Evolutionary conservation across 1,284 basidiomycete genomes (phyloP), one percentile per base, ranked within the genome.

Genomic region (Trichosporon ovoides): DNA sequence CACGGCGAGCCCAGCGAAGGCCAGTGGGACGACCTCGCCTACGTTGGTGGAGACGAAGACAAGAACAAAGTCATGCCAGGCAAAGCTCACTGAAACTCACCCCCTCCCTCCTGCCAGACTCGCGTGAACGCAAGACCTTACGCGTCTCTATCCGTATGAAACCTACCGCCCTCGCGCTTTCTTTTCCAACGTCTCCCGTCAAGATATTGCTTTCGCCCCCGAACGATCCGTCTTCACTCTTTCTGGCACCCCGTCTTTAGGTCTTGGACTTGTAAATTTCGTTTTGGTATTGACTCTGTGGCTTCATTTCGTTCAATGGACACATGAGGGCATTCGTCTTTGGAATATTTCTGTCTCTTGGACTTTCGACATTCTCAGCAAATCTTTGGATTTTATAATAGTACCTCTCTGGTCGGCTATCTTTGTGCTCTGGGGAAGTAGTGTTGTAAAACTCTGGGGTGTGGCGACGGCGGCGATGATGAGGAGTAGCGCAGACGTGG

Each of bases 21-120:
- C 14, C 65, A 67, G 51, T 73, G 69, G 71, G 68, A 70, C 49
- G 69, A 71, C 52, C 55, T 62, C 18, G 51, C 53, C 28, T 56
- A 56, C 48, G 53, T 58, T 57, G 53, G 58, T n/a, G 57, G 55
- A 18, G 49, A 40, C 31, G 57, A 51, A 20, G 49, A 55, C 34
- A 37, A 16, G 37, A 51, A 36, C 49, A 51, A 51, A 33, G 49
- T 19, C 33, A 50, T 36, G 16, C 43, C 43, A 22, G 43, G 43
- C 43, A 48, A 48, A 31, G 43, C 43, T 48, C 43, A 48, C 7
- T 48, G 43, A 48, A 48, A 31, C 22, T 20, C 43, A n/a, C 28
- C 43, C 43, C 43, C 12, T 12, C 24, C 16, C 28, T 22, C 14
- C 14, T 28, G 22, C 43, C 20, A 22, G 19, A 14, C 43, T 11